Base-by-base conservation (phyloP, 2,329 filamentous ascomycete species). In the Pseudocercospora eumusae region DNA sequence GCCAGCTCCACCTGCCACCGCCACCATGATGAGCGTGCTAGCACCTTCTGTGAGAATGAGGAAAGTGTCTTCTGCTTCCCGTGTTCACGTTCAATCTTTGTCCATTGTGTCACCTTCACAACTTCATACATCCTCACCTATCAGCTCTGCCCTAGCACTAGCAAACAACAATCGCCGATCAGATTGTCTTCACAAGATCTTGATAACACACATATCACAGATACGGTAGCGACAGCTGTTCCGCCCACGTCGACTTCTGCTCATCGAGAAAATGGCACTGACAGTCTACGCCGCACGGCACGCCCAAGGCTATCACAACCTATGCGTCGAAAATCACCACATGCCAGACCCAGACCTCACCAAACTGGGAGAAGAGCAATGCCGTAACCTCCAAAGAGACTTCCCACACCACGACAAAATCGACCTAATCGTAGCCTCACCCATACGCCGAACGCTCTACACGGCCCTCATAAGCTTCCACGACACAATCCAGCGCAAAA, bases 341-440 rank as follows among this genome's bases (percentile, higher is more conserved):
- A 80, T 96, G 44, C 87, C 75, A n/a, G 93, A 97, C 73, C 92
- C 93, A 1, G 80, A 85, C 62, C 84, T 96, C 58, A 96, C 93
- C 1, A 80, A 84, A 0, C 81, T 88, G n/a, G 93, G 93, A 69
- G 82, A 88, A 73, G 71, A 86, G 64, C 92, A 97, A 82, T 96
- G 92, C 78, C 79, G 76, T 25, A 74, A 77, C 15, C 86, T 96
- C 44, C 77, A 83, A 69, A 72, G 80, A 28, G 64, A 69, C 20
- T 96, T 96, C 74, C 85, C 89, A 9, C 76, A 84, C 75, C 88
- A 90, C 73, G 78, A 80, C 64, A 76, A 82, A 42, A 79, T 95
- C 71, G 88, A 88, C 4, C 82, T 89, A 68, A 82, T 96, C 11
- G 83, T 92, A 21, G 87, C 91, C 42, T 95, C 91, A 0, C 92